phyloP scores from a whole-genome alignment of 2,329 filamentous ascomycete species.

The Trichoderma oligosporum region DNA sequence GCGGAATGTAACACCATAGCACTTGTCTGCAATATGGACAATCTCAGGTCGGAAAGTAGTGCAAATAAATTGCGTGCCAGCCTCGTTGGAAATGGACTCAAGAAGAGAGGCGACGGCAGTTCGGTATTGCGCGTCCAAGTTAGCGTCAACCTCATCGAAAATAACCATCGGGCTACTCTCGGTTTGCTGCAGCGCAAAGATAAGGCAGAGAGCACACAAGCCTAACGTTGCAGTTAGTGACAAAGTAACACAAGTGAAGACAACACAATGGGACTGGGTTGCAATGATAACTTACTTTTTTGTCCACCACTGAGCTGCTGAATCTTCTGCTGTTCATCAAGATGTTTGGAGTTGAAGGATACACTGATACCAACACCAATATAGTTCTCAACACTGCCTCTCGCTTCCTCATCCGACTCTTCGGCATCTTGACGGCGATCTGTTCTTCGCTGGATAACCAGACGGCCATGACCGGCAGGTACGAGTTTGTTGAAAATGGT shows the following conservation, averaged over 20 bases:
- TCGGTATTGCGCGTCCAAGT: constrained; percentile 95
- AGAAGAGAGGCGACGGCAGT: constrained; percentile 91
- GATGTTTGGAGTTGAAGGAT: constrained; percentile 94
- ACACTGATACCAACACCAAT: constrained; percentile 94
- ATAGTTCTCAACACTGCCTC: constrained; percentile 84
- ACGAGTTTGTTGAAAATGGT: constrained; percentile 93
- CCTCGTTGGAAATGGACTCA: constrained; percentile 67
- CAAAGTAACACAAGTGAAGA: not conserved
- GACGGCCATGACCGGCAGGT: constrained; percentile 82
- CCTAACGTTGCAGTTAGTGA: constrained; percentile 46
- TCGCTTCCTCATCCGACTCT: constrained; percentile 66
- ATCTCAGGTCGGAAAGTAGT: constrained; percentile 98
- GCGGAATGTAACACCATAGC: constrained; percentile 90
- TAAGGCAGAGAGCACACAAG: constrained; percentile 92
- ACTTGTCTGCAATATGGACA: constrained; percentile 91
- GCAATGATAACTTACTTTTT: constrained; percentile 65
- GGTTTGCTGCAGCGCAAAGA: constrained; percentile 97
- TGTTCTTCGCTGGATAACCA: constrained; percentile 88
- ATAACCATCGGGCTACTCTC: constrained; percentile 98
- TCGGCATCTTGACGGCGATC: constrained; percentile 61
- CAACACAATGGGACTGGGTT: not conserved
- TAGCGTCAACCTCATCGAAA: constrained; percentile 98
- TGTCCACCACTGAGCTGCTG: constrained; percentile 96
- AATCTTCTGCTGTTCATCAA: constrained; percentile 94
- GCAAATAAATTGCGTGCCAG: constrained; percentile 84